Percentiles rank a stretch among this genome's conserved stretches.
Conservation (phyloP, 139 green algal genomes). For the Volvox reticuliferus region DNA sequence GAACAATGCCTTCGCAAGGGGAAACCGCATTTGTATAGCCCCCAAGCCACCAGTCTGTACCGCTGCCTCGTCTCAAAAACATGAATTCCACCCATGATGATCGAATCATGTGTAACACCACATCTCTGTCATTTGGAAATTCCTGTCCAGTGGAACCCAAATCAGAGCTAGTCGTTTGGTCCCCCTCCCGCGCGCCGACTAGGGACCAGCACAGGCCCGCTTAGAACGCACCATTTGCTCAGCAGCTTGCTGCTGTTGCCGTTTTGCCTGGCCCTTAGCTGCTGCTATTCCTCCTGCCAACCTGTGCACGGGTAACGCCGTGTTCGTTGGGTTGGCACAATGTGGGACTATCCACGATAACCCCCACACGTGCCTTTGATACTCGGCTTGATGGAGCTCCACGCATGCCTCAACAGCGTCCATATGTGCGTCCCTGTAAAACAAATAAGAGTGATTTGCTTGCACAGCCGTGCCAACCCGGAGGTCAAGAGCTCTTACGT, state of each 20-base stretch:
- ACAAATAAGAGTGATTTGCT: neutral
- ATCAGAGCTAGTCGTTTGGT: too few species aligned
- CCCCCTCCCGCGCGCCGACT: too few species aligned
- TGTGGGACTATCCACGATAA: too few species aligned
- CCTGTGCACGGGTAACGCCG: neutral
- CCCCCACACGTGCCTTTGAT: conserved; percentile 61
- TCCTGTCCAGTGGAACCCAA: too few species aligned
- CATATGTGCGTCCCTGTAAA: conserved; percentile 70
- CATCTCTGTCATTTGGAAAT: too few species aligned
- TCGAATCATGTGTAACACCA: too few species aligned
- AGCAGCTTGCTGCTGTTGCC: conserved; percentile 46
- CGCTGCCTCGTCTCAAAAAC: too few species aligned
- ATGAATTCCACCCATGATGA: too few species aligned
- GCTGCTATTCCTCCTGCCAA: conserved; percentile 15
- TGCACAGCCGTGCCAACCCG: neutral
- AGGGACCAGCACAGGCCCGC: too few species aligned
- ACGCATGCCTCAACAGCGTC: conserved; percentile 56
- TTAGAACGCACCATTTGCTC: conserved; percentile 55
- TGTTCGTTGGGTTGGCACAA: neutral
- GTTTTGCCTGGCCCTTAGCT: conserved; percentile 47
- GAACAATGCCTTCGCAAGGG: too few species aligned
- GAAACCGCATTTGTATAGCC: too few species aligned
- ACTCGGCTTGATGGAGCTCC: conserved; percentile 68
- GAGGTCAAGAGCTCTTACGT: conserved; percentile 58
- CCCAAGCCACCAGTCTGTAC: too few species aligned